phyloP scores from a whole-genome alignment of 257 asterid species.

The Solanum clarkiae region DNA sequence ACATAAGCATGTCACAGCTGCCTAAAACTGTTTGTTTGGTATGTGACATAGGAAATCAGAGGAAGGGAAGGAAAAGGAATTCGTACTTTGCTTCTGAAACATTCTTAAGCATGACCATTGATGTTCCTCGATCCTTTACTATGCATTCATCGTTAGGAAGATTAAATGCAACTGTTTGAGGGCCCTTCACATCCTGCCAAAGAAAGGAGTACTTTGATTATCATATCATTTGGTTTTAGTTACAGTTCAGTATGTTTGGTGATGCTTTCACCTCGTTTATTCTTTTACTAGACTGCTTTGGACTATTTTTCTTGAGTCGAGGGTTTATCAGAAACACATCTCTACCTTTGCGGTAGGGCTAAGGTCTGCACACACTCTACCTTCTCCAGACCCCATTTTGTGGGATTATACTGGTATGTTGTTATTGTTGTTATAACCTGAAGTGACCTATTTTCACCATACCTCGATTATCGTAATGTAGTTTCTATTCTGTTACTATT shows the following conservation, averaged over 20 bases:
- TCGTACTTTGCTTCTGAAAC: constrained; percentile 89
- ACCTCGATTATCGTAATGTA: background rate
- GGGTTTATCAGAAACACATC: background rate
- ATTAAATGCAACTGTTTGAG: constrained; percentile 96
- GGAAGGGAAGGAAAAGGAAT: background rate
- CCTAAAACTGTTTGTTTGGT: constrained; percentile 40
- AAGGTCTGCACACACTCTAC: background rate
- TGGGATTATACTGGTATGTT: background rate
- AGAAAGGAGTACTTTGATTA: background rate
- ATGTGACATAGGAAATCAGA: no score
- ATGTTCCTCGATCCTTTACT: constrained; percentile 86
- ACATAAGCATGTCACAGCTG: background rate
- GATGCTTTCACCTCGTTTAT: background rate
- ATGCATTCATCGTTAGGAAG: constrained; percentile 95
- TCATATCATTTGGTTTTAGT: background rate
- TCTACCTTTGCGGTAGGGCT: background rate
- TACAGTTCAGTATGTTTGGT: background rate
- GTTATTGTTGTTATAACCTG: no score
- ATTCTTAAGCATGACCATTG: constrained; percentile 98
- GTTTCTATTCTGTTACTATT: background rate
- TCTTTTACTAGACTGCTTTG: background rate
- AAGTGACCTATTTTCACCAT: background rate
- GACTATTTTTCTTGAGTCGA: background rate
- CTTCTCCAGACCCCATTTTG: background rate
- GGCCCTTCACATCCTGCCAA: constrained; percentile 90